Conservation (phyloP, 192 early-diverging fungal species). For the Oehlia diaphana region DNA sequence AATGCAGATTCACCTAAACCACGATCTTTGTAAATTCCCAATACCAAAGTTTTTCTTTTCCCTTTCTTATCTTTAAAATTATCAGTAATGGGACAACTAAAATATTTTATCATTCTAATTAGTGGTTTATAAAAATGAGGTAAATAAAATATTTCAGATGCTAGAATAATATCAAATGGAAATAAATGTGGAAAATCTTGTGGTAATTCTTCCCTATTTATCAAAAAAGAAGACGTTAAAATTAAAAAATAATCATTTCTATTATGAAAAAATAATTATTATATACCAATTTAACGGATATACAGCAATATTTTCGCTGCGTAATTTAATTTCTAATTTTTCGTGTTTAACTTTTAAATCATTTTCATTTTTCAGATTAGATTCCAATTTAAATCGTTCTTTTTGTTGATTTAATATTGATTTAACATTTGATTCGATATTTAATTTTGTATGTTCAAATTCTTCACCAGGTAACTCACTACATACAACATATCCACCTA, state of each 20-base stretch:
- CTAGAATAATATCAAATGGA: conserved; percentile 11
- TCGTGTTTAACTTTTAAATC: neutral
- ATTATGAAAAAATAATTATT: neutral
- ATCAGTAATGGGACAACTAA: neutral
- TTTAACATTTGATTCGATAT: neutral
- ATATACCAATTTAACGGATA: conserved; percentile 1
- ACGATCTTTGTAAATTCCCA: conserved; percentile 17
- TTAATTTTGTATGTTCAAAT: neutral
- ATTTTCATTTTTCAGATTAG: neutral
- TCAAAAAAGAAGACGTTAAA: neutral
- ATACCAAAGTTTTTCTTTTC: neutral
- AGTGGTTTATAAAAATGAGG: neutral
- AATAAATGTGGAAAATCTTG: neutral
- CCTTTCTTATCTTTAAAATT: neutral
- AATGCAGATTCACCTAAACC: neutral
- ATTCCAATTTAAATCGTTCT: neutral
- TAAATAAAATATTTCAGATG: conserved; percentile 10
- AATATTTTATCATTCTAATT: conserved; percentile 10
- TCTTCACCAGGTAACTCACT: neutral
- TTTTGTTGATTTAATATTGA: neutral
- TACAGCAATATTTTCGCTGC: neutral
- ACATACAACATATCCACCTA: conserved; percentile 4
- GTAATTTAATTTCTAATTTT: neutral
- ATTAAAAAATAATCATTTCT: neutral
- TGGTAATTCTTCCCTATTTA: neutral